phyloP scores from a whole-genome alignment of 805 yeast genomes.

The Metschnikowia vanudenii region DNA sequence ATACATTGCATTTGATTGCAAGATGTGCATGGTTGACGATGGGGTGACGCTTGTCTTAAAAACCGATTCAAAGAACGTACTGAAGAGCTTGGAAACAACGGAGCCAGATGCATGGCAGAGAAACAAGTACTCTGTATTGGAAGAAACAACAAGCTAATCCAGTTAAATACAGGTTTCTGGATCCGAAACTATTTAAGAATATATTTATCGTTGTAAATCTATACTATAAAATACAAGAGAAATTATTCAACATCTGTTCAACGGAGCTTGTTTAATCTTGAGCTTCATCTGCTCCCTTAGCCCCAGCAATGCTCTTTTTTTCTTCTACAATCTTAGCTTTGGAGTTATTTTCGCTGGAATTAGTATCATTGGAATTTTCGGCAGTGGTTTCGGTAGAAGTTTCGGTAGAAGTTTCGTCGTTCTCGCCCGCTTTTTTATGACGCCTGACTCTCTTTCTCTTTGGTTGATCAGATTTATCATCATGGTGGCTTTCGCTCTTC shows the following conservation, averaged over 20 bases:
- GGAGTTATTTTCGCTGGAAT: too few relatives aligned
- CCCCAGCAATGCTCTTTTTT: background rate
- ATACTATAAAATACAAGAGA: background rate
- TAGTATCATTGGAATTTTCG: too few relatives aligned
- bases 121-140: constrained; percentile 12
- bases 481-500: constrained; percentile 45
- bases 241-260: background rate
- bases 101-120: constrained; percentile 4
- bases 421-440: constrained; percentile 12
- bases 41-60: constrained; percentile 19
- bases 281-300: background rate
- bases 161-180: too few relatives aligned
- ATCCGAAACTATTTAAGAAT: too few relatives aligned
- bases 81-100: constrained; percentile 7
- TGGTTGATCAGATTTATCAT: background rate
- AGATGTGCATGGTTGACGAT: constrained; percentile 43
- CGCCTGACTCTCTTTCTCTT: constrained; percentile 18
- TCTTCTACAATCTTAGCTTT: too few relatives aligned
- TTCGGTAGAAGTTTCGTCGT: constrained; percentile 2
- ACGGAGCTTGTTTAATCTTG: background rate
- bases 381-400: background rate
- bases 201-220: background rate
- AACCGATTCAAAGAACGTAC: constrained; percentile 13
- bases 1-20: constrained; percentile 51
- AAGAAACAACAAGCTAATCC: constrained; percentile 3